Conservation (phyloP, 2,329 filamentous ascomycete genomes). For the Penicillium freii region DNA sequence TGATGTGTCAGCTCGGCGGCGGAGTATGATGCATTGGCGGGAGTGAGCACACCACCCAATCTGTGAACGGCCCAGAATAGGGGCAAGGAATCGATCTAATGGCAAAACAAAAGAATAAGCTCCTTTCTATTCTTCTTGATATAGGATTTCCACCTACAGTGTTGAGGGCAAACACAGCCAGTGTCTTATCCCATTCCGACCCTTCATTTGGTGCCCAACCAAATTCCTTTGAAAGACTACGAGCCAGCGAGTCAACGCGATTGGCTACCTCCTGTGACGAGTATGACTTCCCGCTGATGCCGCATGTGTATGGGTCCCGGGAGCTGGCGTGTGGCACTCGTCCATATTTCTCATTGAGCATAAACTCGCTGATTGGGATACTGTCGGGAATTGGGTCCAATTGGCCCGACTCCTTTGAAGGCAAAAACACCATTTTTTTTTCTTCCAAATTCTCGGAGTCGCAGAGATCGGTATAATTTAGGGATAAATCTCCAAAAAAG, state of each 20-base stretch:
- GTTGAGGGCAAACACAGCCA: slow-evolving; percentile 75
- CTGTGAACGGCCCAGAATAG: slow-evolving; percentile 72
- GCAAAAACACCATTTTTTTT: slow-evolving; percentile 46
- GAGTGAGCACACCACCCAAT: slow-evolving; percentile 69
- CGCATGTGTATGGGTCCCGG: slow-evolving; percentile 72
- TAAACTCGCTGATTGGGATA: slow-evolving; percentile 72
- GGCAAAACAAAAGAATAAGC: neutral
- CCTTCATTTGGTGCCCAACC: slow-evolving; percentile 68
- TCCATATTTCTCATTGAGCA: slow-evolving; percentile 70
- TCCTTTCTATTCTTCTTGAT: neutral
- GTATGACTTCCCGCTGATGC: slow-evolving; percentile 67
- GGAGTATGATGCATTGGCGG: slow-evolving; percentile 73
- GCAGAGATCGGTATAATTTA: neutral
- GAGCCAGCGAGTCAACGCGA: slow-evolving; percentile 65
- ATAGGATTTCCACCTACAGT: slow-evolving; percentile 54
- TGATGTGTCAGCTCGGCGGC: slow-evolving; percentile 69
- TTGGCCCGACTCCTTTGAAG: slow-evolving; percentile 40
- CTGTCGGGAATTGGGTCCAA: slow-evolving; percentile 65
- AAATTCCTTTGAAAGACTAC: slow-evolving; percentile 67
- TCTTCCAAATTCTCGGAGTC: neutral
- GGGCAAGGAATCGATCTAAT: slow-evolving; percentile 70
- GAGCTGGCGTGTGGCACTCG: slow-evolving; percentile 63
- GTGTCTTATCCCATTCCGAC: slow-evolving; percentile 77
- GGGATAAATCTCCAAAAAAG: neutral
- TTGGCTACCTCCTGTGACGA: slow-evolving; percentile 62